phyloP scores from a whole-genome alignment of 495 filamentous ascomycete genomes.

The Evernia prunastri region DNA sequence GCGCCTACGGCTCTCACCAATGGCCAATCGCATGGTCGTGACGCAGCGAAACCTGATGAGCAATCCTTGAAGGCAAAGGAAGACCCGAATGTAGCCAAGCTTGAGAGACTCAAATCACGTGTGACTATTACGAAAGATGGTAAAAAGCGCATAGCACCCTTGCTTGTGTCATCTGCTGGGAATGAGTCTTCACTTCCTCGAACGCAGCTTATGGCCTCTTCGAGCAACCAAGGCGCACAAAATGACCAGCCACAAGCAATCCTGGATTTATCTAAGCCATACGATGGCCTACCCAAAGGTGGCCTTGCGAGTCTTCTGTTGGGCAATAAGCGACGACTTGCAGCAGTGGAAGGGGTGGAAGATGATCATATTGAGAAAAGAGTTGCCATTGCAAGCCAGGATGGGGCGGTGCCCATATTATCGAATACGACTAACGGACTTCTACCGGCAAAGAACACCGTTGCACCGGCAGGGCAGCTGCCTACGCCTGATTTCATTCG shows the following conservation, averaged over 20 bases:
- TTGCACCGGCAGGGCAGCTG: slow-evolving; percentile 49
- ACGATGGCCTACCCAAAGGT: slow-evolving; percentile 86
- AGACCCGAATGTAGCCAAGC: slow-evolving; percentile 57
- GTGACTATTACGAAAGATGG: slow-evolving; percentile 95
- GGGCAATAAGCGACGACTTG: slow-evolving; percentile 85
- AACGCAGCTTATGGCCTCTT: slow-evolving; percentile 69
- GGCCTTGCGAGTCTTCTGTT: slow-evolving; percentile 78
- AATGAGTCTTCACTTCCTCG: slow-evolving; percentile 84
- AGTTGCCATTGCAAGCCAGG: slow-evolving; percentile 46
- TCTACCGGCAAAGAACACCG: slow-evolving; percentile 54
- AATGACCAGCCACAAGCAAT: slow-evolving; percentile 76
- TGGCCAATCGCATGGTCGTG: slow-evolving; percentile 22
- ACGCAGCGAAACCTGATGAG: slow-evolving; percentile 10
- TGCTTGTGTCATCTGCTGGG: slow-evolving; percentile 78
- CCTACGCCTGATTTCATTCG: slow-evolving; percentile 81
- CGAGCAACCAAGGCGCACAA: slow-evolving; percentile 47
- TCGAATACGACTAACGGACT: slow-evolving; percentile 70
- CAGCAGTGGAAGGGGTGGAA: slow-evolving; percentile 57
- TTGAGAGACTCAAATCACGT: slow-evolving; percentile 77
- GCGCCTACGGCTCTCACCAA: slow-evolving; percentile 19
- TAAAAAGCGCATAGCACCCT: slow-evolving; percentile 87
- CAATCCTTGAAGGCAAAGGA: slow-evolving; percentile 46
- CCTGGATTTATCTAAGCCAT: slow-evolving; percentile 88
- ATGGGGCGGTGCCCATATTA: slow-evolving; percentile 66
- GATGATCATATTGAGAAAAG: slow-evolving; percentile 63